Evolutionary conservation across 2,329 filamentous ascomycete species (phyloP).

Genomic region (Calonectria fujianensis): DNA sequence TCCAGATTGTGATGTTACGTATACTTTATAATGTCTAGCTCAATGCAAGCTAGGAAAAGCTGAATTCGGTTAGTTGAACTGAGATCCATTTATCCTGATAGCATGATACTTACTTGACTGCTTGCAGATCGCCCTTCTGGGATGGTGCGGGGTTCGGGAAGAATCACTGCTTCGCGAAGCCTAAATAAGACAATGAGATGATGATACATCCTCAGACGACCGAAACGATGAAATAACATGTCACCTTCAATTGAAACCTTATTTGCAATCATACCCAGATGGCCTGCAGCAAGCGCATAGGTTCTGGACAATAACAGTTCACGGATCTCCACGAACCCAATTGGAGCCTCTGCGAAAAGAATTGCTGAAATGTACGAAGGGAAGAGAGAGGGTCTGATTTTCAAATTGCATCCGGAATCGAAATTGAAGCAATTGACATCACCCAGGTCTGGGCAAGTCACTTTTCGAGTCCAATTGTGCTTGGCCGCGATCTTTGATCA

Average conservation of each 20-base stretch:
- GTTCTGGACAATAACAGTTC: neutral
- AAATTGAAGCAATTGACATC: neutral
- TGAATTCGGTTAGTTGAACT: neutral
- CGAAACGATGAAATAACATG: neutral
- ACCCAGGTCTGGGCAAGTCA: neutral
- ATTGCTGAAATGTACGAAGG: neutral
- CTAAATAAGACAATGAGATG: neutral
- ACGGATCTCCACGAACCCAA: neutral
- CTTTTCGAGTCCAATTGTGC: neutral
- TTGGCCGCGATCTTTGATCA: neutral
- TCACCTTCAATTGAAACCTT: neutral
- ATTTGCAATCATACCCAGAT: neutral
- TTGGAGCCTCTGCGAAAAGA: neutral
- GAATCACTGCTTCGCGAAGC: neutral
- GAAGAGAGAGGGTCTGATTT: neutral
- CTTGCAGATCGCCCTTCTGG: neutral
- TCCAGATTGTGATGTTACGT: slow-evolving; percentile 4
- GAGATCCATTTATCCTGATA: neutral
- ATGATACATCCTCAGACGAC: neutral
- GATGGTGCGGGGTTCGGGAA: slow-evolving; percentile 8
- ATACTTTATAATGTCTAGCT: slow-evolving; percentile 16
- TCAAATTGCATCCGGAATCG: neutral
- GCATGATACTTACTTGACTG: neutral
- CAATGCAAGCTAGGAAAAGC: slow-evolving; percentile 3
- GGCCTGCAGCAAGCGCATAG: neutral